Base-by-base conservation (phyloP, 2,329 filamentous ascomycete species). In the Aureobasidium pullulans region DNA sequence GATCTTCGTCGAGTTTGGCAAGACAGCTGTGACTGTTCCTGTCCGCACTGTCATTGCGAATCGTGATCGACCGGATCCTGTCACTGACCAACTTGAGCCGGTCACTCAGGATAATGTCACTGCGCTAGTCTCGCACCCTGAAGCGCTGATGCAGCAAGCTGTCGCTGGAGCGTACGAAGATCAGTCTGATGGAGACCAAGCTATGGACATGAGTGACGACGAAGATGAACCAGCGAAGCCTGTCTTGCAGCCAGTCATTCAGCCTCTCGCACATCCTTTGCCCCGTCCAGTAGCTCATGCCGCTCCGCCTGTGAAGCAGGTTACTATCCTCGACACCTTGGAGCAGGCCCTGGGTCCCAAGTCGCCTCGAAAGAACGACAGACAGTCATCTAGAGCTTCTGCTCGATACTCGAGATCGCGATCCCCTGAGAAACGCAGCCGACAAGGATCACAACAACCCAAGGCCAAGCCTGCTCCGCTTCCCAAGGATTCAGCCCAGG, bases 1-100 rank as follows among this genome's bases (percentile, higher is more conserved):
- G 1, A 75, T 79, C 15, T 82, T 81, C 62, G 69, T 73, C 6
- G 71, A 76, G 5, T 78, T 81, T 53, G 68, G 66, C 2, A 67
- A 75, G n/a, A 74, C 74, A 61, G 71, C 72, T 59, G 67, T 72
- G 6, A 63, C 77, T 11, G 66, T 81, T 37, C 68, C 75, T 3
- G 62, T 79, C 46, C 70, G 75, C 39, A 73, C 78, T 23, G 73
- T 78, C 29, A 70, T 76, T 40, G 65, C 70, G 9, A 70, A 73
- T 53, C 73, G 75, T 47, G 69, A 75, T 60, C 69, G 71, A 5
- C 68, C 69, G 1, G 72, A 76, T 60, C 68, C 60, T 5, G 34
- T 60, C 13, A 23, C 63, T 9, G 60, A 69, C 43, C 44, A 57
- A 42, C 6, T 39, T 6, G 23, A 59, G 19, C 19, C 59, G 8